Evolutionary conservation across 2,329 filamentous ascomycete genomes (phyloP), one percentile per base, ranked within the genome.

Genomic region (Thyridium curvatum): DNA sequence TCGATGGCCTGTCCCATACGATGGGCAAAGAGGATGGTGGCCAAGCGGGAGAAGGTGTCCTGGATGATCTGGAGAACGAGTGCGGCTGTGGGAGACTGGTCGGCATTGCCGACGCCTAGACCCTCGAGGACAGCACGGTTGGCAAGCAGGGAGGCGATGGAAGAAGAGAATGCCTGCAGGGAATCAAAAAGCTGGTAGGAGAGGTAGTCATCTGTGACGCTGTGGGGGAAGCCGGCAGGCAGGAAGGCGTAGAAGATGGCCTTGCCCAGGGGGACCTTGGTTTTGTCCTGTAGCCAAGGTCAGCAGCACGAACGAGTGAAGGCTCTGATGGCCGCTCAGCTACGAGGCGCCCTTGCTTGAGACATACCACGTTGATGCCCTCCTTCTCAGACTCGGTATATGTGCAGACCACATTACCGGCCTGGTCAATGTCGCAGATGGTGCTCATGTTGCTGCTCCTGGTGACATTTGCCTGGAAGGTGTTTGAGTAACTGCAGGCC

Each of bases 1-100:
- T 94, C 88, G 35, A 95, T 83, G 26, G 85, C 77, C 34, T 84
- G 84, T 30, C 89, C 88, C 42, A 91, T 80, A 32, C 79, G 74
- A 58, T 94, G 82, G 2, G 89, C 90, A 58, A 95, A 94, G 9
- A 86, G 61, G 43, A 95, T 94, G 0, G 89, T 95, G 2, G 86
- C 86, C 18, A 94, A 65, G 7, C 88, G 79, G 8, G 86, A 88
- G 44, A 85, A 83, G 37, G 82, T 84, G 48, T 93, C 86, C 47
- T 93, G 87, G 9, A 93, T 66, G 45, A 94, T 84, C 21, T 86
- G 87, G 37, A 95, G 76, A 10, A 95, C 75, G 31, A 95, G 72
- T 1, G 88, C 89, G 10, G 79, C 79, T 0, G 88, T 94, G 10
- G 88, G 84, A 0, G 86, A 85, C 4, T 86, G 85, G 30, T 73